Percentiles rank a stretch among this genome's conserved stretches.
Conservation (phyloP, 208 protist genomes). For the Blastocrithidia nonstop region DNA sequence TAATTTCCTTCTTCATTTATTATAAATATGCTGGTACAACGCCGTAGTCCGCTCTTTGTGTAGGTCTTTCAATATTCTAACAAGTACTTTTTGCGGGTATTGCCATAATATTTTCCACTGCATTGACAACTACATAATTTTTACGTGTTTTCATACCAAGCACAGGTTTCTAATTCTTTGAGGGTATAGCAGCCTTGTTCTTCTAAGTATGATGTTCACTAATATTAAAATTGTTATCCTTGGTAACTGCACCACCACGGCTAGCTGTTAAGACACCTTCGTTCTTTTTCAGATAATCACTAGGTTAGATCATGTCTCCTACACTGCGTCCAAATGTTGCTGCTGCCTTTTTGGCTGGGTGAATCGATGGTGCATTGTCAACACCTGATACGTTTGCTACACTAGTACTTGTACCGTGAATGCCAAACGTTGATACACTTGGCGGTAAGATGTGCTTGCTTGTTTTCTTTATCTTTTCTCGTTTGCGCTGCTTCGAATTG, state of each 20-base stretch:
- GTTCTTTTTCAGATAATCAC: slow-evolving; percentile 68
- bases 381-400: slow-evolving; percentile 71
- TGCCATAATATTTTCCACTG: slow-evolving; percentile 85
- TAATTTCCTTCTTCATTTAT: slow-evolving; percentile 82
- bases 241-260: slow-evolving; percentile 55
- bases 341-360: slow-evolving; percentile 63
- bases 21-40: slow-evolving; percentile 83
- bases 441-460: slow-evolving; percentile 37
- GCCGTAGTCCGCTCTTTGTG: slow-evolving; percentile 70
- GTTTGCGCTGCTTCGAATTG: background rate
- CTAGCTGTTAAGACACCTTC: slow-evolving; percentile 50
- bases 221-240: slow-evolving; percentile 58
- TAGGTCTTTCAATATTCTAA: slow-evolving; percentile 20
- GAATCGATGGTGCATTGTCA: slow-evolving; percentile 53
- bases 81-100: slow-evolving; percentile 59
- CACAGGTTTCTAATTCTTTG: slow-evolving; percentile 72
- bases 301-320: slow-evolving; percentile 31
- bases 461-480: slow-evolving; percentile 15
- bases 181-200: slow-evolving; percentile 51
- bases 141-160: slow-evolving; percentile 89
- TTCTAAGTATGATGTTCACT: slow-evolving; percentile 34
- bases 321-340: slow-evolving; percentile 68
- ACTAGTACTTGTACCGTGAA: slow-evolving; percentile 74
- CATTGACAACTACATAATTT: slow-evolving; percentile 90
- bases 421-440: slow-evolving; percentile 76